phyloP scores from a whole-genome alignment of 345 rosid species.

The Geranium rotundifolium region DNA sequence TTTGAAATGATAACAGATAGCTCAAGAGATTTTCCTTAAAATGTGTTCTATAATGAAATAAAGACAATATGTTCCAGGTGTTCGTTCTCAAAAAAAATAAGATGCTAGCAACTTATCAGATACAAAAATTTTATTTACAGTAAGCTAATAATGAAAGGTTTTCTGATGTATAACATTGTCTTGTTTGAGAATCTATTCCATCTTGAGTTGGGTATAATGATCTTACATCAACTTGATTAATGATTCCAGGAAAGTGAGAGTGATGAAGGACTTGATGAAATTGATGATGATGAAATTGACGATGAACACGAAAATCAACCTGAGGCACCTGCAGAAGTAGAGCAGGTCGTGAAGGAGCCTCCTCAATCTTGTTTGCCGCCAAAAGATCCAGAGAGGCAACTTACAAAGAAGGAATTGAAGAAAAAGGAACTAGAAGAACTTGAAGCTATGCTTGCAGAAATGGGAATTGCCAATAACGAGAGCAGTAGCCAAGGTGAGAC shows the following conservation, averaged over 20 bases:
- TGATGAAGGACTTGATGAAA: constrained; percentile 69
- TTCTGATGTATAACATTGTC: neutral
- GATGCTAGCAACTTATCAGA: too few relatives aligned
- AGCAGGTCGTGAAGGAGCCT: constrained; percentile 34
- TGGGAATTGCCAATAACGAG: constrained; percentile 43
- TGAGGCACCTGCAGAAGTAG: constrained; percentile 30
- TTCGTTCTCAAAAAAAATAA: too few relatives aligned
- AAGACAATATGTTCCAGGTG: too few relatives aligned
- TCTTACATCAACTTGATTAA: neutral
- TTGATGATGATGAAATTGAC: constrained; percentile 74
- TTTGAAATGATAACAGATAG: too few relatives aligned
- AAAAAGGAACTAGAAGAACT: constrained; percentile 89
- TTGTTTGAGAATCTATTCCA: neutral
- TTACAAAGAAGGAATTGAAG: constrained; percentile 79
- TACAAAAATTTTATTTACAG: too few relatives aligned
- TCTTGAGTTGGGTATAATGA: neutral
- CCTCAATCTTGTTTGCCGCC: constrained; percentile 38
- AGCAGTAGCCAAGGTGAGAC: constrained; percentile 38
- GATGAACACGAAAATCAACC: constrained; percentile 62
- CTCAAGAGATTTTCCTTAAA: too few relatives aligned
- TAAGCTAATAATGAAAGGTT: too few relatives aligned
- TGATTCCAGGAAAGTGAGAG: constrained; percentile 63
- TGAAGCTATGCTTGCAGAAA: constrained; percentile 78
- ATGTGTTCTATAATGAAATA: too few relatives aligned
- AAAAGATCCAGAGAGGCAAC: constrained; percentile 79